Percentiles rank a stretch among this genome's conserved stretches.
Conservation (phyloP, 306 rosid species). For the Vigna mungo region DNA sequence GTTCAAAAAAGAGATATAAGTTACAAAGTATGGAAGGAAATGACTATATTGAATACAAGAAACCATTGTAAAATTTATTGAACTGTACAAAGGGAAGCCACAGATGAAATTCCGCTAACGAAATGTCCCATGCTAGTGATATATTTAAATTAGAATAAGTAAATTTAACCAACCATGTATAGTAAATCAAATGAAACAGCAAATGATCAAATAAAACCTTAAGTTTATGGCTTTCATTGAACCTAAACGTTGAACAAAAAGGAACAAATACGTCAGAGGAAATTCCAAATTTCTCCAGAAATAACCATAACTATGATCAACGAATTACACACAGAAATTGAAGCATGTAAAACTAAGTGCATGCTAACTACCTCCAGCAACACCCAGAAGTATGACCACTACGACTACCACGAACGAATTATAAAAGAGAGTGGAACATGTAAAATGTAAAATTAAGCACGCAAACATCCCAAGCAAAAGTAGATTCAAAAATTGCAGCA, state of each 20-base stretch:
- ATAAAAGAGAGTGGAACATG: too few relatives aligned
- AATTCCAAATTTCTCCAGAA: too few relatives aligned
- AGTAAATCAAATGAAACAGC: slow-evolving; percentile 16
- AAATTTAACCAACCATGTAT: slow-evolving; percentile 33
- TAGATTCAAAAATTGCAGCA: too few relatives aligned
- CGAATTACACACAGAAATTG: too few relatives aligned
- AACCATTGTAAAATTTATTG: neutral
- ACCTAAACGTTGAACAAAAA: slow-evolving; percentile 28
- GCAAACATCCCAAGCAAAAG: too few relatives aligned
- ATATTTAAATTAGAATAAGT: slow-evolving; percentile 4
- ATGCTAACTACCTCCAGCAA: too few relatives aligned
- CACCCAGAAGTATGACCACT: too few relatives aligned
- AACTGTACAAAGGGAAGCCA: slow-evolving; percentile 3
- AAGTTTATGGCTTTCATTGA: slow-evolving; percentile 1
- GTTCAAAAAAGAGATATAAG: neutral
- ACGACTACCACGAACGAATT: too few relatives aligned
- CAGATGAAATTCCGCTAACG: neutral
- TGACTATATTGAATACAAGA: slow-evolving; percentile 34
- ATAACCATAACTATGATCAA: too few relatives aligned
- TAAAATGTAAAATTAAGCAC: too few relatives aligned
- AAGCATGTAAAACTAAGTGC: too few relatives aligned
- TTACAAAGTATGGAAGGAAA: slow-evolving; percentile 7
- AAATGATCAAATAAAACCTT: slow-evolving; percentile 41
- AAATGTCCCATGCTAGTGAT: slow-evolving; percentile 29
- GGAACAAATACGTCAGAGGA: too few relatives aligned